These are phyloP conservation scores for Monosporascus ibericus DNA, from an alignment of 2,329 filamentous ascomycete species.

Conservation along the genomic window DNA sequence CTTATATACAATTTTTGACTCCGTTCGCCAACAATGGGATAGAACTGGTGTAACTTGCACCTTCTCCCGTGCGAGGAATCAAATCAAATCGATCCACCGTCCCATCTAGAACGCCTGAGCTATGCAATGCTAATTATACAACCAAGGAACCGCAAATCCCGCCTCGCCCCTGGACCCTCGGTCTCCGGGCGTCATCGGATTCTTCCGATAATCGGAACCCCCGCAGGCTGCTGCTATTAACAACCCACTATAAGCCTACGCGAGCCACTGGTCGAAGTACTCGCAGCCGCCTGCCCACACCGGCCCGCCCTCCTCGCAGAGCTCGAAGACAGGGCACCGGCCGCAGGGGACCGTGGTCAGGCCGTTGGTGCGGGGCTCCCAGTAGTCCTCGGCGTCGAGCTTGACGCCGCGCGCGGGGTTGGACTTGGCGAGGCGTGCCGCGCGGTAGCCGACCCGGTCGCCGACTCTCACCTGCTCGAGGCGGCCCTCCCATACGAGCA, in stretches of 20 bases:
- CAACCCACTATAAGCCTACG: conserved; percentile 12
- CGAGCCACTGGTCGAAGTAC: conserved; percentile 85
- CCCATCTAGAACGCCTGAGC: neutral
- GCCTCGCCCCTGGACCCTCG: too few species aligned
- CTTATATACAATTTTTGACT: too few species aligned
- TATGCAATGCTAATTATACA: neutral
- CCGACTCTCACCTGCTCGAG: conserved; percentile 59
- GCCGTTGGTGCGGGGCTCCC: conserved; percentile 54
- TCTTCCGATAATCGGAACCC: too few species aligned
- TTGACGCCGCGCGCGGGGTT: conserved; percentile 18
- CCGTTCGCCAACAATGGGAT: too few species aligned
- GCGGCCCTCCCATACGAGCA: conserved; percentile 82
- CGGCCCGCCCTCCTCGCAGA: conserved; percentile 85
- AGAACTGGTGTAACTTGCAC: too few species aligned
- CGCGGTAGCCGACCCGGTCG: conserved; percentile 46
- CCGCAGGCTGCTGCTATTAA: conserved; percentile 8
- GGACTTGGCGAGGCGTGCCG: conserved; percentile 41
- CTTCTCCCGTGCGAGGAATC: too few species aligned
- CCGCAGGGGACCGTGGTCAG: conserved; percentile 88
- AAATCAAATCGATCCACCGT: neutral
- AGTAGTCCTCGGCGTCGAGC: conserved; percentile 23
- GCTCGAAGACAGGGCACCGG: conserved; percentile 83
- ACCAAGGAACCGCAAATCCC: neutral
- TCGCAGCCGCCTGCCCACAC: conserved; percentile 86
- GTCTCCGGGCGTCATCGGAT: too few species aligned